These are phyloP conservation scores for Tulasnella sp. DNA, from an alignment of 768 basidiomycete species.

Conservation along the genomic window DNA sequence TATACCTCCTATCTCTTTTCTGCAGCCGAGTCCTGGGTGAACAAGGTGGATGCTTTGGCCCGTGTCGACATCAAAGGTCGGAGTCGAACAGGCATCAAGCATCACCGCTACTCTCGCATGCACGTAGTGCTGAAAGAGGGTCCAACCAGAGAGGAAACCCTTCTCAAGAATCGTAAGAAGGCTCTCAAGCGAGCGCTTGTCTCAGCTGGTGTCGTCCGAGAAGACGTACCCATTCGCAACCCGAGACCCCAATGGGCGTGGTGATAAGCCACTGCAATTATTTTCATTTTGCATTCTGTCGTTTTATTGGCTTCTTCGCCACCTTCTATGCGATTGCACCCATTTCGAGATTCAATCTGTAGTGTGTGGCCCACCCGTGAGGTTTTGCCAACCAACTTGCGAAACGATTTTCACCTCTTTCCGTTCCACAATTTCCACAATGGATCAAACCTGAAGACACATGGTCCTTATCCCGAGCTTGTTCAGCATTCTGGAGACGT, in stretches of 20 bases:
- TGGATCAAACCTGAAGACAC: too few relatives aligned
- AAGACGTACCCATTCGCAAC: slow-evolving; percentile 72
- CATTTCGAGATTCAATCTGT: too few relatives aligned
- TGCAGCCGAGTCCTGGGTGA: slow-evolving; percentile 89
- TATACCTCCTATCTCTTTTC: background rate
- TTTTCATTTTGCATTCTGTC: background rate
- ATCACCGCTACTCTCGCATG: slow-evolving; percentile 66
- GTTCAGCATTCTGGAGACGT: too few relatives aligned
- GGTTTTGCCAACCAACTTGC: background rate
- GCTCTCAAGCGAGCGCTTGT: slow-evolving; percentile 63
- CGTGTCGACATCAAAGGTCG: slow-evolving; percentile 78
- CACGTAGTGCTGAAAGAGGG: slow-evolving; percentile 75
- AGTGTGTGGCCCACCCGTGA: too few relatives aligned
- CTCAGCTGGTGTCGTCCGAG: slow-evolving; percentile 69
- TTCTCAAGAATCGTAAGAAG: slow-evolving; percentile 52
- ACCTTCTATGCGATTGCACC: background rate
- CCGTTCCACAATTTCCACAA: too few relatives aligned
- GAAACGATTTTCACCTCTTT: too few relatives aligned
- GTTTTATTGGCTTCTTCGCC: background rate
- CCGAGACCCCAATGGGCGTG: slow-evolving; percentile 67
- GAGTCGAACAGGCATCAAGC: slow-evolving; percentile 67
- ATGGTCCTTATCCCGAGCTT: too few relatives aligned
- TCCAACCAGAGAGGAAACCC: slow-evolving; percentile 61
- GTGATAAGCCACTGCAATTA: slow-evolving; percentile 33
- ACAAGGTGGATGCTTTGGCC: slow-evolving; percentile 62